Evolutionary conservation across 2,329 filamentous ascomycete species (phyloP).

Genomic region (Trichoderma polysporum): DNA sequence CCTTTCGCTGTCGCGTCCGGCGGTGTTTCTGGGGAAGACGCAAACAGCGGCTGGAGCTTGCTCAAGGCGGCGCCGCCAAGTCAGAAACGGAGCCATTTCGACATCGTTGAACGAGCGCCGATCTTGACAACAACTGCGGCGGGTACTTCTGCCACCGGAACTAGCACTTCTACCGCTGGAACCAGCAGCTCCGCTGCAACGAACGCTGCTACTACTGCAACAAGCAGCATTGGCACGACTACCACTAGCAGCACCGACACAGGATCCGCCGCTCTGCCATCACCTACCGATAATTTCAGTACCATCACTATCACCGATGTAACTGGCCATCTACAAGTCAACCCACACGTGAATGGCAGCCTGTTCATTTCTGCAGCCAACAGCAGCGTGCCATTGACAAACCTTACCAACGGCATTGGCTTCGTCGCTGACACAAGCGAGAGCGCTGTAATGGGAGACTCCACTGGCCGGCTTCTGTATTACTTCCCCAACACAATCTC

Average conservation of each 20-base stretch:
- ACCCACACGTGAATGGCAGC: conserved; percentile 5
- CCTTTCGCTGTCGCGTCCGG: background rate
- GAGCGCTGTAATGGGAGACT: background rate
- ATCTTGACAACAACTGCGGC: too few relatives aligned
- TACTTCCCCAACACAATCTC: conserved; percentile 6
- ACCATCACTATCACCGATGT: background rate
- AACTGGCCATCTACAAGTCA: background rate
- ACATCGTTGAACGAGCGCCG: too few relatives aligned
- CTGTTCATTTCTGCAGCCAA: conserved; percentile 2
- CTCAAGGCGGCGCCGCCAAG: background rate
- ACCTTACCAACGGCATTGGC: background rate
- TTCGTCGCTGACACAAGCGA: background rate
- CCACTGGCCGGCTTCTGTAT: background rate
- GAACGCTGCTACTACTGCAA: background rate
- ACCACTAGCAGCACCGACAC: background rate
- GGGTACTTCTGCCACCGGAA: too few relatives aligned
- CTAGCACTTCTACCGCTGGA: too few relatives aligned
- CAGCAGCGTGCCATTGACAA: background rate
- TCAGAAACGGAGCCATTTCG: background rate
- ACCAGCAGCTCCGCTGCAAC: too few relatives aligned
- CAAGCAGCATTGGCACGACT: background rate
- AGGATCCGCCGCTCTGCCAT: background rate
- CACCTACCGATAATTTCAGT: background rate
- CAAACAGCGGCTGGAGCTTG: background rate
- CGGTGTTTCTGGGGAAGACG: background rate